A percentile compares a stretch with the other conserved stretches of the same genome.
Conservation (phyloP, 2,329 filamentous ascomycete genomes). For the Neoascochyta sp. region DNA sequence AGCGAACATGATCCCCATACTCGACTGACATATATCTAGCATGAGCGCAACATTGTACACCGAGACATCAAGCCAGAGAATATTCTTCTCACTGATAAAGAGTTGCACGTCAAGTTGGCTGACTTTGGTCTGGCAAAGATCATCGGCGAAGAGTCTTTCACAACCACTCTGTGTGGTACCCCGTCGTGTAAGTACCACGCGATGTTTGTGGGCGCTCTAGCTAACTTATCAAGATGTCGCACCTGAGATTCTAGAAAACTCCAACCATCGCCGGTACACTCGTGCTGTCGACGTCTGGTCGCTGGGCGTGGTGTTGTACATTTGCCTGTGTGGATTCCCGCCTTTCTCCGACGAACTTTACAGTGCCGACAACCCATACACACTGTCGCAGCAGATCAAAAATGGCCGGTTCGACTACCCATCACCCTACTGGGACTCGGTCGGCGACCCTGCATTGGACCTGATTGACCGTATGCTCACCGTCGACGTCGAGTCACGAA, state of each 20-base stretch:
- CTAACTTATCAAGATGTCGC: slow-evolving; percentile 64
- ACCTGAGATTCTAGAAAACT: slow-evolving; percentile 86
- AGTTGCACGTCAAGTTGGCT: slow-evolving; percentile 83
- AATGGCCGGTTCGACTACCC: slow-evolving; percentile 88
- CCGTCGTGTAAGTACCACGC: slow-evolving; percentile 62
- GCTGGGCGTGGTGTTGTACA: slow-evolving; percentile 94
- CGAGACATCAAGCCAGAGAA: slow-evolving; percentile 98
- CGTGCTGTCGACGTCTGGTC: slow-evolving; percentile 97
- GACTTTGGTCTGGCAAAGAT: slow-evolving; percentile 98
- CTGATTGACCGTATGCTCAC: slow-evolving; percentile 94
- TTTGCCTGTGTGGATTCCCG: slow-evolving; percentile 93
- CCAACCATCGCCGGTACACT: slow-evolving; percentile 80
- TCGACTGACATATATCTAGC: slow-evolving; percentile 53
- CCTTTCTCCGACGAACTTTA: slow-evolving; percentile 95
- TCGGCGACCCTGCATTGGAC: slow-evolving; percentile 83
- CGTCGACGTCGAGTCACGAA: slow-evolving; percentile 77
- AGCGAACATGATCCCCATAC: neutral
- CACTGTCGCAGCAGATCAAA: slow-evolving; percentile 83
- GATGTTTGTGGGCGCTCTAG: neutral
- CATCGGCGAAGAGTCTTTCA: slow-evolving; percentile 97
- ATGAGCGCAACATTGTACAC: slow-evolving; percentile 95
- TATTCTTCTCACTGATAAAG: slow-evolving; percentile 81
- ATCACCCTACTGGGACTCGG: slow-evolving; percentile 89
- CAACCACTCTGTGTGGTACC: slow-evolving; percentile 93
- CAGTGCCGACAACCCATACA: slow-evolving; percentile 76